Conservation (phyloP, 352 stramenopile genomes). For the Globisporangium heterothallicum region DNA sequence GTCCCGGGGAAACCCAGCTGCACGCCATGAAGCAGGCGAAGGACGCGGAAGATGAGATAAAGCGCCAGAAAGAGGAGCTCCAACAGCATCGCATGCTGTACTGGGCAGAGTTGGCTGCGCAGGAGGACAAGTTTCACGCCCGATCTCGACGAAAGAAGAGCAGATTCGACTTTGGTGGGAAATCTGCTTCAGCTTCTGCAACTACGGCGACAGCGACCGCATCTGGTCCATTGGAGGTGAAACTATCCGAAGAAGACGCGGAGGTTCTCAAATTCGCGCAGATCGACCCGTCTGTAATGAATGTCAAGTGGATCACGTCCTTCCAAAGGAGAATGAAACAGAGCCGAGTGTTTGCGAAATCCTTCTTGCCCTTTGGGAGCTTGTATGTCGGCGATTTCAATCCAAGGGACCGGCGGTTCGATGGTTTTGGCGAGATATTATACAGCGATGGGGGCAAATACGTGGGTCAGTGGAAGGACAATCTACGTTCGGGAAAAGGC, state of each 20-base stretch:
- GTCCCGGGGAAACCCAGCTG: slow-evolving; percentile 53
- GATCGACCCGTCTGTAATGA: slow-evolving; percentile 27
- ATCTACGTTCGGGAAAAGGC: slow-evolving; percentile 58
- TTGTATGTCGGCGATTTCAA: slow-evolving; percentile 76
- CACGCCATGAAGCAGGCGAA: slow-evolving; percentile 36
- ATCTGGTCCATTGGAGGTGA: neutral
- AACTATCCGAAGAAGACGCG: slow-evolving; percentile 10
- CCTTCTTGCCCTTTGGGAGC: slow-evolving; percentile 53
- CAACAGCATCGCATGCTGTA: slow-evolving; percentile 60
- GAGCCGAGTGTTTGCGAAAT: slow-evolving; percentile 51
- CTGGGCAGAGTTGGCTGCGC: slow-evolving; percentile 39
- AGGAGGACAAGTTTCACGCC: slow-evolving; percentile 20
- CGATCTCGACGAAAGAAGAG: slow-evolving; percentile 27
- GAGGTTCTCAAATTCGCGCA: slow-evolving; percentile 11
- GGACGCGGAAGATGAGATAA: slow-evolving; percentile 35
- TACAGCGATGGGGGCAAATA: slow-evolving; percentile 83
- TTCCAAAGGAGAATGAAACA: slow-evolving; percentile 30
- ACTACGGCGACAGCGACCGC: neutral
- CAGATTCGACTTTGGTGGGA: slow-evolving; percentile 29
- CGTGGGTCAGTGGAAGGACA: slow-evolving; percentile 72
- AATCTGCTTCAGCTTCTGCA: neutral
- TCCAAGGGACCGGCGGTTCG: slow-evolving; percentile 30
- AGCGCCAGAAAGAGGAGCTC: slow-evolving; percentile 47
- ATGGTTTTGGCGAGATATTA: slow-evolving; percentile 84
- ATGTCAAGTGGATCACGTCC: slow-evolving; percentile 49